Percentiles rank a stretch among this genome's conserved stretches.
Evolutionary conservation across 352 stramenopile species (phyloP).

Genomic region (Phytopythium sindhum): DNA sequence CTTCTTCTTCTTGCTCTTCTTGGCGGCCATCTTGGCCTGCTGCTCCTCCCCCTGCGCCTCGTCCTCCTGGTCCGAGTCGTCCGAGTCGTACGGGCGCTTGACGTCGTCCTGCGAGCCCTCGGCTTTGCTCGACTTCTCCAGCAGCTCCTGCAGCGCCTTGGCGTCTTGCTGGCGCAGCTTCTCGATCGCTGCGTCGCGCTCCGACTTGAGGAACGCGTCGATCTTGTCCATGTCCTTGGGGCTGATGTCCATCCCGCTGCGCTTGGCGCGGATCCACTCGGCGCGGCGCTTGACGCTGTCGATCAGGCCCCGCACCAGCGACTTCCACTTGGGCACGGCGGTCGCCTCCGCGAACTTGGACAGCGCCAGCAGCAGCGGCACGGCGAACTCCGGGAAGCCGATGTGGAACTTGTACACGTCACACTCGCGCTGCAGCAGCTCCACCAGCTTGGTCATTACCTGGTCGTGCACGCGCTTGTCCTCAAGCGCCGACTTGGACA

Average conservation of each 20-base stretch:
- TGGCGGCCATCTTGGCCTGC: slow-evolving; percentile 41
- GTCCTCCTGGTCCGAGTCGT: slow-evolving; percentile 39
- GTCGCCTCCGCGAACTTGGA: slow-evolving; percentile 88
- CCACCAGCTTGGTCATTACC: slow-evolving; percentile 90
- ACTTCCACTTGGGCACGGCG: slow-evolving; percentile 75
- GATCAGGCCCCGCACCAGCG: slow-evolving; percentile 52
- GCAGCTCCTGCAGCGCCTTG: slow-evolving; percentile 63
- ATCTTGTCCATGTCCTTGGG: slow-evolving; percentile 86
- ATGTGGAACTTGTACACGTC: slow-evolving; percentile 96
- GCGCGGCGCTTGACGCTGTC: slow-evolving; percentile 72
- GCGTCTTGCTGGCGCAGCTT: slow-evolving; percentile 83
- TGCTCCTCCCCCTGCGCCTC: slow-evolving; percentile 33
- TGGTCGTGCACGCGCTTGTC: slow-evolving; percentile 87
- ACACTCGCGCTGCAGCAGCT: slow-evolving; percentile 93
- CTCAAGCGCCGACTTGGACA: slow-evolving; percentile 89
- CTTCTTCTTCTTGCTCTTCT: slow-evolving; percentile 28
- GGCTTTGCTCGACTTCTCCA: slow-evolving; percentile 41
- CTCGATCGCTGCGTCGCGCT: slow-evolving; percentile 79
- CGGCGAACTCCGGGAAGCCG: slow-evolving; percentile 93
- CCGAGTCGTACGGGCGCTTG: slow-evolving; percentile 23
- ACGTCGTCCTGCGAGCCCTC: slow-evolving; percentile 14
- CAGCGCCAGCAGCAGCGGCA: slow-evolving; percentile 86
- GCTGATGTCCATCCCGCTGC: slow-evolving; percentile 85
- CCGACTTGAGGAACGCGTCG: slow-evolving; percentile 73
- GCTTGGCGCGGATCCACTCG: slow-evolving; percentile 87